These are phyloP conservation scores for Ramaria sp. DNA, from an alignment of 768 basidiomycete species.

Conservation along the genomic window DNA sequence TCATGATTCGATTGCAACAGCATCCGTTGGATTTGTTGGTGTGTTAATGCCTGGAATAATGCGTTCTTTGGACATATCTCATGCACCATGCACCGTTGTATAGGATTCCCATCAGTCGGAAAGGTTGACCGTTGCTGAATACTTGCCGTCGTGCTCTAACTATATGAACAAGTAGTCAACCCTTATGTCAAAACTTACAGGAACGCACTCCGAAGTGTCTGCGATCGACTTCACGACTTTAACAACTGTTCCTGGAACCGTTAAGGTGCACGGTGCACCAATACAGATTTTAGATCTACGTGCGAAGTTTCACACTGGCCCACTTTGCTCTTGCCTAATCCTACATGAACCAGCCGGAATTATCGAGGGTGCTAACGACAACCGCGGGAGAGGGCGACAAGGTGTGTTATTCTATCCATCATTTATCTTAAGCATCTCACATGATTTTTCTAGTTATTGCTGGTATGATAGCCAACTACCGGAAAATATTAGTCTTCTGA, in stretches of 20 bases:
- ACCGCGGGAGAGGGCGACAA: slow-evolving; percentile 92
- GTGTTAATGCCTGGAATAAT: neutral
- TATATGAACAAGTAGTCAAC: slow-evolving; percentile 47
- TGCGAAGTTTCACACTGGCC: slow-evolving; percentile 27
- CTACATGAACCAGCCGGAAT: slow-evolving; percentile 61
- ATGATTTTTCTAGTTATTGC: slow-evolving; percentile 48
- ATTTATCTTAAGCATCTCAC: slow-evolving; percentile 17
- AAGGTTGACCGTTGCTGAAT: slow-evolving; percentile 39
- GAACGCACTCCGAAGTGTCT: slow-evolving; percentile 92
- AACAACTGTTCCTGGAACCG: slow-evolving; percentile 88
- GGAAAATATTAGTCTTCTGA: neutral
- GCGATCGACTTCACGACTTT: slow-evolving; percentile 96
- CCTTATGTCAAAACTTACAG: slow-evolving; percentile 91
- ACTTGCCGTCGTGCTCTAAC: neutral
- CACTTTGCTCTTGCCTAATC: slow-evolving; percentile 6
- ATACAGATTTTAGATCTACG: slow-evolving; percentile 92
- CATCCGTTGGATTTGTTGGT: slow-evolving; percentile 84
- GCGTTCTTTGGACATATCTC: neutral
- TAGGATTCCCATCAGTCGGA: slow-evolving; percentile 82
- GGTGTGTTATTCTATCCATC: slow-evolving; percentile 33
- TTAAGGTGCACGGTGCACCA: slow-evolving; percentile 92
- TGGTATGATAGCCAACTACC: slow-evolving; percentile 32
- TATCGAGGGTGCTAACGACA: slow-evolving; percentile 95
- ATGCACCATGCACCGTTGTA: neutral
- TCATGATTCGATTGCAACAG: slow-evolving; percentile 30